These are phyloP conservation scores for Neonectria coccinea DNA, from an alignment of 2,329 filamentous ascomycete species.

Conservation along the genomic window DNA sequence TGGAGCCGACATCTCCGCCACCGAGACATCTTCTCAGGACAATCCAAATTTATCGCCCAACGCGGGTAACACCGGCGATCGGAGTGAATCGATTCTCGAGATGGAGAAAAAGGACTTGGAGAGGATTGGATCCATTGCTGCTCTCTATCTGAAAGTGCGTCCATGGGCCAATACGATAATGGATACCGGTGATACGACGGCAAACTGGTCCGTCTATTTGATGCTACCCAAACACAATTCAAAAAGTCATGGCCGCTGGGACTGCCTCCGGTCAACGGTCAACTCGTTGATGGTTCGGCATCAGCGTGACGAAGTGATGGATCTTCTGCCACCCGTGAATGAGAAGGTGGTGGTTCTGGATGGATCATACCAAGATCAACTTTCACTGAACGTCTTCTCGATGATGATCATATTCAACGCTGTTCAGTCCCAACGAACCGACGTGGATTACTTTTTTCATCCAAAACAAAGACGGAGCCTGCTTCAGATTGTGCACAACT, in stretches of 20 bases:
- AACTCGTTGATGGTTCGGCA: constrained; percentile 87
- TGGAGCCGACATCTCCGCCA: constrained; percentile 62
- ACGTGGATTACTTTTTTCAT: constrained; percentile 91
- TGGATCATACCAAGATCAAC: constrained; percentile 85
- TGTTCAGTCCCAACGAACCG: constrained; percentile 85
- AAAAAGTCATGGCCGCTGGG: constrained; percentile 66
- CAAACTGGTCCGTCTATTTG: constrained; percentile 81
- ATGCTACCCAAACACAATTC: constrained; percentile 66
- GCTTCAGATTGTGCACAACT: constrained; percentile 77
- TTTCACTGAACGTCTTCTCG: constrained; percentile 86
- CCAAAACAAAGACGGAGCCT: constrained; percentile 76
- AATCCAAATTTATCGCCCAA: constrained; percentile 33
- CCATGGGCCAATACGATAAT: constrained; percentile 78
- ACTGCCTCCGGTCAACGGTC: constrained; percentile 76
- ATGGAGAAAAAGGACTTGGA: constrained; percentile 74
- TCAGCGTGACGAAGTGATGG: constrained; percentile 75
- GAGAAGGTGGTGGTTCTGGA: constrained; percentile 80
- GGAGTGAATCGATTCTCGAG: constrained; percentile 52
- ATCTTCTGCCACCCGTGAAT: constrained; percentile 76
- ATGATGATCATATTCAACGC: constrained; percentile 88
- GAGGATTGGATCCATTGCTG: constrained; percentile 72
- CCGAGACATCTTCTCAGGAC: background rate
- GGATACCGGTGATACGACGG: constrained; percentile 66
- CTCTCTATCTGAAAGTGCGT: constrained; percentile 78
- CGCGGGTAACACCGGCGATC: constrained; percentile 37